Evolutionary conservation across 2,329 filamentous ascomycete species (phyloP).

Genomic region (Nannizzia gypsea): DNA sequence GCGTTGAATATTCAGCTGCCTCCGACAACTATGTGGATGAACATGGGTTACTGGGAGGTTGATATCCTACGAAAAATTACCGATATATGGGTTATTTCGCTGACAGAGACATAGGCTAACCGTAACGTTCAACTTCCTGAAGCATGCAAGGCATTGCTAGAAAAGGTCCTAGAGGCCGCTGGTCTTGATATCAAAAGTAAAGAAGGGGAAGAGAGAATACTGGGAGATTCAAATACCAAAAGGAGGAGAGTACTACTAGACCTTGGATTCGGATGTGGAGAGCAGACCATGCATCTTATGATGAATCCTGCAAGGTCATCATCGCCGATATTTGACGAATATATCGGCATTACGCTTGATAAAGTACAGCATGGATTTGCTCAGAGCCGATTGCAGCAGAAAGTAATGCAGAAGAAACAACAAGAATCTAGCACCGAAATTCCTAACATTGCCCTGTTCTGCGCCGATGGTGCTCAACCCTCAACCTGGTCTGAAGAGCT

Average conservation of each 20-base stretch:
- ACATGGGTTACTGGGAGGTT: slow-evolving; percentile 49
- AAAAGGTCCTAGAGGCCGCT: slow-evolving; percentile 36
- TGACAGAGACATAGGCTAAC: not conserved
- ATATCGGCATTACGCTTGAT: slow-evolving; percentile 45
- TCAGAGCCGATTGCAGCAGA: slow-evolving; percentile 7
- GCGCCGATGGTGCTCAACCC: slow-evolving; percentile 41
- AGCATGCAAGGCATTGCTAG: slow-evolving; percentile 41
- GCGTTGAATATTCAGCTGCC: slow-evolving; percentile 42
- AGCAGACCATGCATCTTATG: slow-evolving; percentile 42
- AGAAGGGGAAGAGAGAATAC: not conserved
- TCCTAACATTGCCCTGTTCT: slow-evolving; percentile 29
- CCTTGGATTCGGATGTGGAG: slow-evolving; percentile 49
- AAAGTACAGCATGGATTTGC: slow-evolving; percentile 34
- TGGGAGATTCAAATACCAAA: not conserved
- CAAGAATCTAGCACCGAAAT: not conserved
- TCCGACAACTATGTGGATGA: slow-evolving; percentile 50
- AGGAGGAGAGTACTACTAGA: slow-evolving; percentile 33
- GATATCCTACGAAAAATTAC: not conserved
- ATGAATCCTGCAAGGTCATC: slow-evolving; percentile 9
- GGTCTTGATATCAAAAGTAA: slow-evolving; percentile 25
- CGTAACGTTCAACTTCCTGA: slow-evolving; percentile 26
- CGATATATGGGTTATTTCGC: not conserved
- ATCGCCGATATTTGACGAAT: slow-evolving; percentile 19
- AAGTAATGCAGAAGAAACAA: not conserved
- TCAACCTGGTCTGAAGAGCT: slow-evolving; percentile 15